Conservation (phyloP, 1,284 basidiomycete genomes). For the Pseudozyma sp. region DNA sequence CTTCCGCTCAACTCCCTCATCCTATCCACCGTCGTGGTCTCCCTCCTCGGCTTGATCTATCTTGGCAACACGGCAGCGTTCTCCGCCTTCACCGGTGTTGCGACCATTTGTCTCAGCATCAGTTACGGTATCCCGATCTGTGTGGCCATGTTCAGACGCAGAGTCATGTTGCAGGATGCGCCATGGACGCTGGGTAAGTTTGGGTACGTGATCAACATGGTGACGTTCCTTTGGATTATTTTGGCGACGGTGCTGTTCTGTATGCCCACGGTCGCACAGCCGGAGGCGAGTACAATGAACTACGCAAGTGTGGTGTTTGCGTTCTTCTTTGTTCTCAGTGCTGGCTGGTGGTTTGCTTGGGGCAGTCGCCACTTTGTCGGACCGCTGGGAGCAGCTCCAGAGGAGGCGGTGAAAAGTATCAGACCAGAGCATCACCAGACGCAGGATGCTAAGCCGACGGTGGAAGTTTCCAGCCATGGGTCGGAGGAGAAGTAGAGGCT, state of each 20-base stretch:
- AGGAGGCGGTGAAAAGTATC: conserved; percentile 16
- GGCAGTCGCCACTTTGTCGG: conserved; percentile 50
- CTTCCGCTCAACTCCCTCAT: conserved; percentile 70
- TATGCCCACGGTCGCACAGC: conserved; percentile 70
- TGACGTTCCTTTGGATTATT: conserved; percentile 70
- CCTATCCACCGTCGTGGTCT: conserved; percentile 70
- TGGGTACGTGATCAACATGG: conserved; percentile 67
- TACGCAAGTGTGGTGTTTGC: conserved; percentile 58
- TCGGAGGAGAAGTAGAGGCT: conserved; percentile 21
- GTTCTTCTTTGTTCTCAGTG: conserved; percentile 51
- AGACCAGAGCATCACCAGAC: conserved; percentile 5
- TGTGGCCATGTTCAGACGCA: conserved; percentile 67
- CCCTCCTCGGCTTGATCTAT: conserved; percentile 69
- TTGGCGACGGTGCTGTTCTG: conserved; percentile 71
- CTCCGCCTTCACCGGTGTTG: conserved; percentile 58
- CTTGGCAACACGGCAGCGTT: conserved; percentile 57
- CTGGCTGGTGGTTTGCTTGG: conserved; percentile 45
- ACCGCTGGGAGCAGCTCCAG: conserved; percentile 38
- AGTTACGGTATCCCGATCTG: conserved; percentile 70
- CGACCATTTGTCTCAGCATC: conserved; percentile 54
- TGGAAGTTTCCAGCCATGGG: conserved; percentile 23
- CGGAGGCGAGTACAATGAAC: conserved; percentile 70
- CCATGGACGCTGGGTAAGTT: conserved; percentile 70
- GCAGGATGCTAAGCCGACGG: conserved; percentile 13
- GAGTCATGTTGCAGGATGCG: conserved; percentile 68